phyloP scores from a whole-genome alignment of 2,329 filamentous ascomycete species.

The Cladosporium austrohemisphaericum region DNA sequence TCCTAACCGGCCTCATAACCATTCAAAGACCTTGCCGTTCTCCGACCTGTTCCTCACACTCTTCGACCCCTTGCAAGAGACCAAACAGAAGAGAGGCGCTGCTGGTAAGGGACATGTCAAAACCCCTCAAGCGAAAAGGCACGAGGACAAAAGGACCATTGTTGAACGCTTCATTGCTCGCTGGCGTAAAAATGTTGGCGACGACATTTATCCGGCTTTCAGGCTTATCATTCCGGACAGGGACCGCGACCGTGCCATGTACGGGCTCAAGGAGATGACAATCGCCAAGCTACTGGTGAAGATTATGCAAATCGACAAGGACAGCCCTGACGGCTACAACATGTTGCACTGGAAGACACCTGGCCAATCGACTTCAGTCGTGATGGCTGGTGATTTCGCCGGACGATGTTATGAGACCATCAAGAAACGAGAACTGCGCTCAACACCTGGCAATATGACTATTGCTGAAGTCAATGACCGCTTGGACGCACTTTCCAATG shows the following conservation, averaged over 20 bases:
- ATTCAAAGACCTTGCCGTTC: constrained; percentile 75
- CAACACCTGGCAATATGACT: constrained; percentile 70
- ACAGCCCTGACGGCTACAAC: constrained; percentile 82
- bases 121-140: constrained; percentile 33
- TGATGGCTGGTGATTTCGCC: constrained; percentile 85
- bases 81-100: constrained; percentile 66
- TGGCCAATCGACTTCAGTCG: constrained; percentile 58
- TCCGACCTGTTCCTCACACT: constrained; percentile 71
- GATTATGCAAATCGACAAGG: constrained; percentile 84
- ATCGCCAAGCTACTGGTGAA: constrained; percentile 90
- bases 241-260: constrained; percentile 87
- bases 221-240: constrained; percentile 89
- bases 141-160: constrained; percentile 75
- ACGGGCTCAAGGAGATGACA: constrained; percentile 87
- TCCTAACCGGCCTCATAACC: constrained; percentile 77
- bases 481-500: constrained; percentile 72
- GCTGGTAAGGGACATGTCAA: constrained; percentile 52
- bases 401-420: constrained; percentile 84
- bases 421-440: constrained; percentile 74
- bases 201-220: constrained; percentile 90
- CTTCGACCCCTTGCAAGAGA: constrained; percentile 77
- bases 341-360: constrained; percentile 91
- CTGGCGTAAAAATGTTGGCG: constrained; percentile 84
- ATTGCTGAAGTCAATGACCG: constrained; percentile 86
- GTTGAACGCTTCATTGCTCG: constrained; percentile 80